Percentiles rank a stretch among this genome's conserved stretches.
phyloP scores from a whole-genome alignment of 2,329 filamentous ascomycete species.

The Neofusicoccum ribis region DNA sequence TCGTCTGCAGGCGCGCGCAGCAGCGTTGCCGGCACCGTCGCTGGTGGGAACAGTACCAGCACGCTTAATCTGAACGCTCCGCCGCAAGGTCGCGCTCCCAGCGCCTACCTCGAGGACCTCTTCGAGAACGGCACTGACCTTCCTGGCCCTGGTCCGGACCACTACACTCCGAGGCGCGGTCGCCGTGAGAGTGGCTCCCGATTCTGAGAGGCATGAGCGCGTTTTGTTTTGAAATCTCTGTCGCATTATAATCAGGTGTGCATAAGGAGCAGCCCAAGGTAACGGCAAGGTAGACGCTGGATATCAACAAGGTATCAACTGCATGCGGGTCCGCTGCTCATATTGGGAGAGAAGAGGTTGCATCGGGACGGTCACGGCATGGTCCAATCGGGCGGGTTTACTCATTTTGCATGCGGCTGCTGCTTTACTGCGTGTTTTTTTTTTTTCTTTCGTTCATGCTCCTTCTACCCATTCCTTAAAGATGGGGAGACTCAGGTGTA shows the following conservation, averaged over 20 bases:
- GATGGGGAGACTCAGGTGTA: neutral
- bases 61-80: conserved; percentile 65
- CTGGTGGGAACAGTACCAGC: conserved; percentile 55
- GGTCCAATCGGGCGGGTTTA: neutral
- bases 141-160: neutral
- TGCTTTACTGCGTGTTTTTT: neutral
- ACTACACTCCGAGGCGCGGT: neutral
- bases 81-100: conserved; percentile 70
- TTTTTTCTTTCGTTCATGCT: neutral
- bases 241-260: neutral
- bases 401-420: neutral
- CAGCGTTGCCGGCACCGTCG: conserved; percentile 27
- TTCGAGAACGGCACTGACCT: conserved; percentile 68
- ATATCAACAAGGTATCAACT: neutral
- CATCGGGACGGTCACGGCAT: neutral
- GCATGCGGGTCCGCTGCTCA: neutral
- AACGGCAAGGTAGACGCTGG: neutral
- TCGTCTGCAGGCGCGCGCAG: conserved; percentile 32
- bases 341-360: neutral
- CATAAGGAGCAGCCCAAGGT: neutral
- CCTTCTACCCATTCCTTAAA: too few relatives aligned
- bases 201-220: neutral
- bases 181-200: conserved; percentile 9
- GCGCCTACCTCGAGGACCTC: conserved; percentile 85
- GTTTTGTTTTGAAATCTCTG: neutral